Percentiles rank a stretch among this genome's conserved stretches.
These are phyloP conservation scores for Pythium aquatile DNA, from an alignment of 352 stramenopile genomes.

Conservation along the genomic window DNA sequence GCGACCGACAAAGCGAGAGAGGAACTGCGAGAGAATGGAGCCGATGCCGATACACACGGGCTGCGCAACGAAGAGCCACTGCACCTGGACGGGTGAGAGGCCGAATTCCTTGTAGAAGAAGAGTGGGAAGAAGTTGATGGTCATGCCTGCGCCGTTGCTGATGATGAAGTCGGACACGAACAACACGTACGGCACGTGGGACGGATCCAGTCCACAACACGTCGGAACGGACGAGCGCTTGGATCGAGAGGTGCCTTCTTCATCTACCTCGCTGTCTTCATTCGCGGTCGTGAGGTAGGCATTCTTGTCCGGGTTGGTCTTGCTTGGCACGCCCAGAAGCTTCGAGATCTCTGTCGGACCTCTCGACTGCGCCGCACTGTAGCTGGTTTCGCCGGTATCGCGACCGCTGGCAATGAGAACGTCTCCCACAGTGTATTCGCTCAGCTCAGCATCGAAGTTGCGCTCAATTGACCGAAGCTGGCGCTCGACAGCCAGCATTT, in stretches of 20 bases:
- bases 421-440: conserved; percentile 25
- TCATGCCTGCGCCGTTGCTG: conserved; percentile 61
- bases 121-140: conserved; percentile 57
- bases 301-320: conserved; percentile 7
- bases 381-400: conserved; percentile 11
- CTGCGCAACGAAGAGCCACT: conserved; percentile 53
- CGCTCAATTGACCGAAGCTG: conserved; percentile 64
- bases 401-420: conserved; percentile 13
- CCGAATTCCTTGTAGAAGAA: conserved; percentile 64
- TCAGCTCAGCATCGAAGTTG: conserved; percentile 60
- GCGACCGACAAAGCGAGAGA: conserved; percentile 34
- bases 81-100: conserved; percentile 51
- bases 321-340: conserved; percentile 4
- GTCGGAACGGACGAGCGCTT: neutral
- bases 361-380: conserved; percentile 12
- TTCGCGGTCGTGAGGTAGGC: conserved; percentile 16
- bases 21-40: conserved; percentile 44
- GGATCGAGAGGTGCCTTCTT: neutral
- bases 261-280: conserved; percentile 5
- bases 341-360: conserved; percentile 24
- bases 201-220: conserved; percentile 31
- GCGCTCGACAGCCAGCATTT: conserved; percentile 51
- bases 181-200: conserved; percentile 59
- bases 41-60: conserved; percentile 44
- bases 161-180: conserved; percentile 70